Conservation (phyloP, 129 eudicot genomes). For the Chrysanthemum seticuspe region DNA sequence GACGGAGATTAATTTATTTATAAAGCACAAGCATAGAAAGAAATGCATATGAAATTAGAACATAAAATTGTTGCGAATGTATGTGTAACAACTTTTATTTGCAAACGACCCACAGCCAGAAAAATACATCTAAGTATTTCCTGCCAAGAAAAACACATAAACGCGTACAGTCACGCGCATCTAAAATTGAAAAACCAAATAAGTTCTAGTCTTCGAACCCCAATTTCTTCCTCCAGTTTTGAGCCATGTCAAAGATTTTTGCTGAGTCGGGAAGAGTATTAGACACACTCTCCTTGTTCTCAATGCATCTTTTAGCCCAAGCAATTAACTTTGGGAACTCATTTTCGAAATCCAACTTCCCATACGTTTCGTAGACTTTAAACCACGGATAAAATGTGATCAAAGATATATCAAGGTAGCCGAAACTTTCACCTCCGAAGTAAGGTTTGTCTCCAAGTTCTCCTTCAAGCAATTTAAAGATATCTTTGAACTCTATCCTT, state of each 20-base stretch:
- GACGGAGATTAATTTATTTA: too few species aligned
- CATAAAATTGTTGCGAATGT: not conserved
- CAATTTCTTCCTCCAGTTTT: not conserved
- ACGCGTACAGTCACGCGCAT: too few species aligned
- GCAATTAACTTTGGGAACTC: slow-evolving; percentile 41
- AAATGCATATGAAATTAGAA: too few species aligned
- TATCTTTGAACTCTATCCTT: too few species aligned
- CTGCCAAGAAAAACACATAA: too few species aligned
- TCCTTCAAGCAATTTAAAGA: too few species aligned
- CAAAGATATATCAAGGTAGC: slow-evolving; percentile 31
- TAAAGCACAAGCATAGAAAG: too few species aligned
- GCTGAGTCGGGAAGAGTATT: slow-evolving; percentile 25
- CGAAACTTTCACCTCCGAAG: slow-evolving; percentile 37
- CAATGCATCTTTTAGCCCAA: slow-evolving; percentile 47
- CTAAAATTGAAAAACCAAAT: too few species aligned
- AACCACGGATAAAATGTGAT: slow-evolving; percentile 39
- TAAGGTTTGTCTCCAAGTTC: too few species aligned
- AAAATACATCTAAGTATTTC: too few species aligned
- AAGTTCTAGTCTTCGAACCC: slow-evolving; percentile 16
- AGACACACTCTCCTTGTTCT: slow-evolving; percentile 39
- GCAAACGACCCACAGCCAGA: too few species aligned
- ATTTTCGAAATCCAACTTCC: slow-evolving; percentile 24
- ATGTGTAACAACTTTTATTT: not conserved
- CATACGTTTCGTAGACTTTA: slow-evolving; percentile 33
- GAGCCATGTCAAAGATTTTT: slow-evolving; percentile 16